phyloP scores from a whole-genome alignment of 768 basidiomycete genomes.

The Calocybe indica region DNA sequence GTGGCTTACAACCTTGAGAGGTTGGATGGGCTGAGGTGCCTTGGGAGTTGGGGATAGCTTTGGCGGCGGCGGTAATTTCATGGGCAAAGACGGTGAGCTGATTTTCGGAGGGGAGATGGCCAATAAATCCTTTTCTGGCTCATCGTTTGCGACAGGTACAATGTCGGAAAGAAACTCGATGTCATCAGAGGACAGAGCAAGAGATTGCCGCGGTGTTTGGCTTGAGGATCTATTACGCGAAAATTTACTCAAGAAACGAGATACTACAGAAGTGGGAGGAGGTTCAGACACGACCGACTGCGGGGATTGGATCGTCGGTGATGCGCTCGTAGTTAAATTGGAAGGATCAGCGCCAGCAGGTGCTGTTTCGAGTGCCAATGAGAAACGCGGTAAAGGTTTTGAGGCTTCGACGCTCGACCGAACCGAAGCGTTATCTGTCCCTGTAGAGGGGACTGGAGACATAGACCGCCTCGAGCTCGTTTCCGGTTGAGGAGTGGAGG shows the following conservation, averaged over 20 bases:
- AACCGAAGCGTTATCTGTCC: slow-evolving; percentile 3
- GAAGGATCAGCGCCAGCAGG: no score
- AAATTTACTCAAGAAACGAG: slow-evolving; percentile 78
- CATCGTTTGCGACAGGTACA: slow-evolving; percentile 50
- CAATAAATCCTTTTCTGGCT: slow-evolving; percentile 31
- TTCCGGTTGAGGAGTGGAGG: slow-evolving; percentile 7
- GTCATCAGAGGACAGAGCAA: slow-evolving; percentile 76
- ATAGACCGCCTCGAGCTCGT: slow-evolving; percentile 7
- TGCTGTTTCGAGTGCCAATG: no score
- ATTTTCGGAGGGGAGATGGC: slow-evolving; percentile 21
- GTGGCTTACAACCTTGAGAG: no score
- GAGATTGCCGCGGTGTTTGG: slow-evolving; percentile 39
- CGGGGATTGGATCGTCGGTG: background rate
- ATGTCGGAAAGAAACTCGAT: slow-evolving; percentile 75
- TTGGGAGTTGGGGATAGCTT: slow-evolving; percentile 39
- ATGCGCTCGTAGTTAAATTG: no score
- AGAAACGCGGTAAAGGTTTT: no score
- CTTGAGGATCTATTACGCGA: slow-evolving; percentile 38
- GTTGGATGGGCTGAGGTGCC: slow-evolving; percentile 12
- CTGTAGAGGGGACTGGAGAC: slow-evolving; percentile 7
- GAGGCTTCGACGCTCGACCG: no score
- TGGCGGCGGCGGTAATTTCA: slow-evolving; percentile 26
- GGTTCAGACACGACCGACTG: slow-evolving; percentile 15
- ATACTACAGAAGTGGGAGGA: slow-evolving; percentile 60
- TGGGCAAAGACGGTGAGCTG: slow-evolving; percentile 34